phyloP scores from a whole-genome alignment of 352 stramenopile genomes.

The Globisporangium mamillatum region DNA sequence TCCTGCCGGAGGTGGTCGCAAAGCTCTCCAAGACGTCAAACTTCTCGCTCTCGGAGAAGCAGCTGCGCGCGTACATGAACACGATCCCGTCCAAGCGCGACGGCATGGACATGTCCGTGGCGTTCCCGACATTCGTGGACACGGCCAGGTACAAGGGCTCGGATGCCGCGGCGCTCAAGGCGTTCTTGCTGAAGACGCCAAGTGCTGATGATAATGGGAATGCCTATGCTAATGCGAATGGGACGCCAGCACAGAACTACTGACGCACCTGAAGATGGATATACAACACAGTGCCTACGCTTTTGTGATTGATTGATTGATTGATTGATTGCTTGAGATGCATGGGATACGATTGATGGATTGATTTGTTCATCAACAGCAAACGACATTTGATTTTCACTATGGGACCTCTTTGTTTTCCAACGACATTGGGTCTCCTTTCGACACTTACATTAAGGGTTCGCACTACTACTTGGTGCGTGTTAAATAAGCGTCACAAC shows the following conservation, averaged over 20 bases:
- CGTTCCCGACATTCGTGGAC: slow-evolving; percentile 52
- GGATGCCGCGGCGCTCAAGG: slow-evolving; percentile 31
- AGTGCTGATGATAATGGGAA: neutral
- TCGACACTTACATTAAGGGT: slow-evolving; percentile 1
- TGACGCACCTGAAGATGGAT: neutral
- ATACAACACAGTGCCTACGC: too few relatives aligned
- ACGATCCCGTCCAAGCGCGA: slow-evolving; percentile 54
- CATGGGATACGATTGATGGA: neutral
- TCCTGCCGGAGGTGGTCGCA: slow-evolving; percentile 40
- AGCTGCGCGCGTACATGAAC: slow-evolving; percentile 56
- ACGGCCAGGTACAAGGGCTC: slow-evolving; percentile 42
- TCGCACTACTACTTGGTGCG: neutral
- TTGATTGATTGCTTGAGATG: neutral
- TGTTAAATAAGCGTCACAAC: slow-evolving; percentile 1
- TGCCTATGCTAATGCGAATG: too few relatives aligned
- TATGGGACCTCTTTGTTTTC: neutral
- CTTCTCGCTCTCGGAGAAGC: slow-evolving; percentile 29
- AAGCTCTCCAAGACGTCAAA: slow-evolving; percentile 22
- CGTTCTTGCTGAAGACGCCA: slow-evolving; percentile 19
- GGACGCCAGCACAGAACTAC: neutral
- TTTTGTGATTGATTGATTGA: neutral
- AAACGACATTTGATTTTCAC: slow-evolving; percentile 1
- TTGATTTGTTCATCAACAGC: neutral
- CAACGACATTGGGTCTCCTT: neutral
- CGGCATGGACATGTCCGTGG: slow-evolving; percentile 45